Evolutionary conservation across 805 yeast genomes (phyloP), one percentile per base, ranked within the genome.

Genomic region (Suhomyces sp.): DNA sequence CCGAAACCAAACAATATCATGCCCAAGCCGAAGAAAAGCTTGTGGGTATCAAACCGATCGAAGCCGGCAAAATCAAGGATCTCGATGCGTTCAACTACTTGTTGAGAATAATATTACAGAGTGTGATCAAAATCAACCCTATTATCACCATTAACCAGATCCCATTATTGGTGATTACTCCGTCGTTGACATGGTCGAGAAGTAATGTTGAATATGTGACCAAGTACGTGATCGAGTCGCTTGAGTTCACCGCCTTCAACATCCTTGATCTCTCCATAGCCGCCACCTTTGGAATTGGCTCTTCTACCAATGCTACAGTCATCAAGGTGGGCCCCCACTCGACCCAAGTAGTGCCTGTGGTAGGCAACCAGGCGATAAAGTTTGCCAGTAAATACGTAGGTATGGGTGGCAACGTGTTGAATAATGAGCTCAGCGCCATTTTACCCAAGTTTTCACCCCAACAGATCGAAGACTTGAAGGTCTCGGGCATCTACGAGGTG

Each of bases 241-340:
- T 90, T 60, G 86, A 86, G 51, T 74, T 90, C 49, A 85, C 87
- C 9, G 93, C 88, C 0, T 82, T 92, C 57, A 78, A 90, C 46
- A 67, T 90, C 6, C 64, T 88, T 38, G 91, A 96, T 45, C 72
- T 80, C 19, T 75, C 91, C 0, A 70, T 90, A 38, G 87, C 90
- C 6, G 73, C 90, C 1, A 74, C 88, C 15, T 91, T 84, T 68
- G 93, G 97, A 0, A 78, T 86, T 65, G 88, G 90, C 4, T 72
- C 80, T 13, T 71, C 84, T 9, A 79, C 85, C 40, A 87, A 84
- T 55, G 79, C 91, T 1, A 72, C 87, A 36, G 87, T 93, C 15
- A 82, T 93, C 42, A 96, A 93, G 67, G 78, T 93, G 46, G 97
- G 97, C 17, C 73, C 75, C 56, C 82, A 84, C 23, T 82, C 86